A percentile compares a stretch with the other conserved stretches of the same genome.
phyloP scores from a whole-genome alignment of 352 stramenopile genomes.

The Phytophthora capsici region DNA sequence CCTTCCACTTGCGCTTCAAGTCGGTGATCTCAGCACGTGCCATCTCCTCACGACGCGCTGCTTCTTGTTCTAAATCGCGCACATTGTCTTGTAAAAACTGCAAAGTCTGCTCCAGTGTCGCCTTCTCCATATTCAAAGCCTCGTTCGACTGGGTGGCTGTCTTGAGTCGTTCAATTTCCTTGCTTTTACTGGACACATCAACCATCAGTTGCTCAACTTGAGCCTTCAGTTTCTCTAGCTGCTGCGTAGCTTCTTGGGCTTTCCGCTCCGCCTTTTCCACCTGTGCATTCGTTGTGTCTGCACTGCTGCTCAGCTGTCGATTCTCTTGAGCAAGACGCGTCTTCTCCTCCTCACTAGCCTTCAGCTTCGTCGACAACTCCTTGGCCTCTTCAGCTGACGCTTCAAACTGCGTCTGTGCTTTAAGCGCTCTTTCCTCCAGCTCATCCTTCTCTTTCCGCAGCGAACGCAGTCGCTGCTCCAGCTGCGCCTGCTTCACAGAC shows the following conservation, averaged over 20 bases:
- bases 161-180: constrained; percentile 52
- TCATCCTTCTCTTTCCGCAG: constrained; percentile 85
- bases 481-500: constrained; percentile 79
- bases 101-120: constrained; percentile 67
- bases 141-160: constrained; percentile 55
- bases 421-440: constrained; percentile 62
- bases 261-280: constrained; percentile 43
- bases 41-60: constrained; percentile 64
- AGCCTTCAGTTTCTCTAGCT: constrained; percentile 31
- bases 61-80: constrained; percentile 60
- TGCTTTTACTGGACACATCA: constrained; percentile 41
- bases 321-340: constrained; percentile 52
- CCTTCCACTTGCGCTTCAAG: constrained; percentile 84
- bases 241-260: constrained; percentile 15
- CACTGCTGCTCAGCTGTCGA: constrained; percentile 28
- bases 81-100: constrained; percentile 67
- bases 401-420: constrained; percentile 64
- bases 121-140: constrained; percentile 54
- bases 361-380: constrained; percentile 52
- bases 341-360: constrained; percentile 58
- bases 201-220: constrained; percentile 39
- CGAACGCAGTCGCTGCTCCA: constrained; percentile 70
- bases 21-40: constrained; percentile 57
- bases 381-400: constrained; percentile 52
- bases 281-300: constrained; percentile 34